These are phyloP conservation scores for Suillus subalutaceus DNA, from an alignment of 768 basidiomycete genomes.

Conservation along the genomic window DNA sequence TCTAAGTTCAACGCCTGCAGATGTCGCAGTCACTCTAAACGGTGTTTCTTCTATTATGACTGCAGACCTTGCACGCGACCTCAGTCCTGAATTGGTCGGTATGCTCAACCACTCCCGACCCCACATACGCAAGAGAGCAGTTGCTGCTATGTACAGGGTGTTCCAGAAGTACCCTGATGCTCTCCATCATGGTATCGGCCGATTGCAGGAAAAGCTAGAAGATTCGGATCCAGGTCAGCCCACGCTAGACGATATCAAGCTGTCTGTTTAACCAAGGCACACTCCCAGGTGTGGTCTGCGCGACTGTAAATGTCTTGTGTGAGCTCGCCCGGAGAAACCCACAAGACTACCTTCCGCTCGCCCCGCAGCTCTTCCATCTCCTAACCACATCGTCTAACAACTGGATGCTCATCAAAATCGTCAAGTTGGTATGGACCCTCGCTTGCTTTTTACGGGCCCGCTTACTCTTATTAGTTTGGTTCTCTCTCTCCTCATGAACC, in stretches of 20 bases:
- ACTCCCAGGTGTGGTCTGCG: conserved; percentile 81
- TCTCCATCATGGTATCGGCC: conserved; percentile 59
- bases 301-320: conserved; percentile 92
- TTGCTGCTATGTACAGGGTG: conserved; percentile 81
- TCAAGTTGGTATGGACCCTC: conserved; percentile 75
- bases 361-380: conserved; percentile 91
- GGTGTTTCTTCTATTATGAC: conserved; percentile 86
- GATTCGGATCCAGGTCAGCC: conserved; percentile 69
- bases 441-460: not conserved
- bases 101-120: conserved; percentile 91
- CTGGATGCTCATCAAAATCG: conserved; percentile 99
- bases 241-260: not conserved
- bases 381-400: conserved; percentile 95
- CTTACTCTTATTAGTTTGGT: conserved; percentile 69
- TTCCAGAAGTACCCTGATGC: conserved; percentile 84
- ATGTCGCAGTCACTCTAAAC: conserved; percentile 75
- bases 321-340: conserved; percentile 86
- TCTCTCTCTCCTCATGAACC: conserved; percentile 90
- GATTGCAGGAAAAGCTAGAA: conserved; percentile 80
- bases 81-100: conserved; percentile 79
- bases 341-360: conserved; percentile 78
- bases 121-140: conserved; percentile 87
- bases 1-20: conserved; percentile 72
- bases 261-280: conserved; percentile 8
- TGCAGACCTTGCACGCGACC: conserved; percentile 87